A percentile compares a stretch with the other conserved stretches of the same genome.
phyloP scores from a whole-genome alignment of 2,329 filamentous ascomycete genomes.

The Mariannaea sp. region DNA sequence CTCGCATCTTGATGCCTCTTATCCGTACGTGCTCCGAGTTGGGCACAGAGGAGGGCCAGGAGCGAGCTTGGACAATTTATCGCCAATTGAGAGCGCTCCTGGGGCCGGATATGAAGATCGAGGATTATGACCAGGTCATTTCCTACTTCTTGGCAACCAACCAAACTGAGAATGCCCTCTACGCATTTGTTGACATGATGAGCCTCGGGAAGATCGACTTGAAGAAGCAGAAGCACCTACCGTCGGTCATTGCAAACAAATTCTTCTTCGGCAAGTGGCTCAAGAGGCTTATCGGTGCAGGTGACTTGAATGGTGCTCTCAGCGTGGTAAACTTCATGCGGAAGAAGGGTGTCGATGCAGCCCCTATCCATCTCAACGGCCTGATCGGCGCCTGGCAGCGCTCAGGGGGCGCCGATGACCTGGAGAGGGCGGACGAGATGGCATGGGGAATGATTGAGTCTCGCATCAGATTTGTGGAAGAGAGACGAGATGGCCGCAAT shows the following conservation, averaged over 20 bases:
- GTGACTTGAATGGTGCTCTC: slow-evolving; percentile 71
- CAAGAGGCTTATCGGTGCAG: slow-evolving; percentile 77
- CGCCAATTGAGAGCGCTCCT: slow-evolving; percentile 65
- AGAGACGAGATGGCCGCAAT: slow-evolving; percentile 42
- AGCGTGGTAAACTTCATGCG: slow-evolving; percentile 79
- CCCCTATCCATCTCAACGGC: slow-evolving; percentile 79
- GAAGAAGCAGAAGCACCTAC: slow-evolving; percentile 50
- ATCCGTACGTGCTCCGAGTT: slow-evolving; percentile 68
- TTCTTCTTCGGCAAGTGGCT: slow-evolving; percentile 91
- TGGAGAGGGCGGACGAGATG: slow-evolving; percentile 67
- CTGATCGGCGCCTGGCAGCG: slow-evolving; percentile 80
- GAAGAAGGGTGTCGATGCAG: slow-evolving; percentile 67
- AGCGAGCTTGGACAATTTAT: slow-evolving; percentile 71
- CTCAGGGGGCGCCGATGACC: slow-evolving; percentile 57
- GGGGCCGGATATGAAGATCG: slow-evolving; percentile 64
- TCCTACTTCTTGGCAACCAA: slow-evolving; percentile 71
- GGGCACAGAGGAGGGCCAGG: slow-evolving; percentile 50
- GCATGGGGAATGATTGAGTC: slow-evolving; percentile 78
- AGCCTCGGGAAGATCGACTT: slow-evolving; percentile 60
- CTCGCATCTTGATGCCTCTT: slow-evolving; percentile 68
- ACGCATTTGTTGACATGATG: slow-evolving; percentile 91
- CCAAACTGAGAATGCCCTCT: slow-evolving; percentile 69
- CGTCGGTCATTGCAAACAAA: slow-evolving; percentile 64
- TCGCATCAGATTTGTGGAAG: slow-evolving; percentile 66
- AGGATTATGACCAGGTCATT: slow-evolving; percentile 77